These are phyloP conservation scores for Russula sp. DNA, from an alignment of 768 basidiomycete genomes.

Conservation along the genomic window DNA sequence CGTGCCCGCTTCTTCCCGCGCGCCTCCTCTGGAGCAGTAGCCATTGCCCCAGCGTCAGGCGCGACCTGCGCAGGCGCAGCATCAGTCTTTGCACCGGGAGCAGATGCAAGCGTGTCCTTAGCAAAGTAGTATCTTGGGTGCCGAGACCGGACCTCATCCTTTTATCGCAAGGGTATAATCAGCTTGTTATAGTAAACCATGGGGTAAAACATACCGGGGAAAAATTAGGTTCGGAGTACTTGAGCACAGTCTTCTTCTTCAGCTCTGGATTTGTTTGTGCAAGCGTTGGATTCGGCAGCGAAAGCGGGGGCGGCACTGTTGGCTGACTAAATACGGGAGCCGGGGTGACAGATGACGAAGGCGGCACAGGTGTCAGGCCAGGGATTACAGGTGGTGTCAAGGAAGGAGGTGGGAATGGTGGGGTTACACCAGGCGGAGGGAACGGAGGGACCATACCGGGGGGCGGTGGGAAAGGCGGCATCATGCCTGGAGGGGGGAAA, in stretches of 20 bases:
- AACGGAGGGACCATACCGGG: slow-evolving; percentile 23
- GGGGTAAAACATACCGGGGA: slow-evolving; percentile 54
- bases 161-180: background rate
- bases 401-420: slow-evolving; percentile 29
- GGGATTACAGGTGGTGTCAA: slow-evolving; percentile 29
- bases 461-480: slow-evolving; percentile 27
- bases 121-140: slow-evolving; percentile 55
- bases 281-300: slow-evolving; percentile 50
- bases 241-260: slow-evolving; percentile 70
- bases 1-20: slow-evolving; percentile 80
- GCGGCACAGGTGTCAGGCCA: slow-evolving; percentile 26
- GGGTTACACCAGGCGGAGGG: slow-evolving; percentile 28
- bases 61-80: slow-evolving; percentile 28
- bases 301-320: slow-evolving; percentile 29
- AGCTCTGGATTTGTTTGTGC: slow-evolving; percentile 65
- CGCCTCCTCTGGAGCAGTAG: slow-evolving; percentile 44
- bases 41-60: slow-evolving; percentile 6
- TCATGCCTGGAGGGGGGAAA: slow-evolving; percentile 29
- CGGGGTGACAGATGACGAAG: slow-evolving; percentile 28
- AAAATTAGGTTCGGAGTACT: slow-evolving; percentile 73
- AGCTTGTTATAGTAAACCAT: background rate
- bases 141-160: slow-evolving; percentile 77
- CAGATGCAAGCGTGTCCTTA: slow-evolving; percentile 33
- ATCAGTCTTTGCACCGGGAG: slow-evolving; percentile 30
- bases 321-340: slow-evolving; percentile 22